These are phyloP conservation scores for Colletotrichum destructivum DNA, from an alignment of 2,329 filamentous ascomycete species.

Conservation along the genomic window DNA sequence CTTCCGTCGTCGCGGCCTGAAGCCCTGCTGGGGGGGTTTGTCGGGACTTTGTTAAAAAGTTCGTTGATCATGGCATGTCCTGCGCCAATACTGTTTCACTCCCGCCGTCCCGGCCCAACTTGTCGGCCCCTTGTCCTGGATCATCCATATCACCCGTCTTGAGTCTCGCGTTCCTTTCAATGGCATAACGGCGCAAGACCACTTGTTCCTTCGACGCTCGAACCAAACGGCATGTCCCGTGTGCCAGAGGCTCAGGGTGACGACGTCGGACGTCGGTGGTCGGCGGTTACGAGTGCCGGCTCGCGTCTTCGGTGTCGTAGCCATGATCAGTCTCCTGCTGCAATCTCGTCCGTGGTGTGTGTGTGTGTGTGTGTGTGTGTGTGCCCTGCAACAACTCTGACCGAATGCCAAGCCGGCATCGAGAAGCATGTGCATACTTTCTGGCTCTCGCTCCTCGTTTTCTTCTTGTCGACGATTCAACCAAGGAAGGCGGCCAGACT, in stretches of 20 bases:
- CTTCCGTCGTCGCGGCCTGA: conserved; percentile 1
- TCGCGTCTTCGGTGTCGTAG: conserved; percentile 27
- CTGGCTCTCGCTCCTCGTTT: no score
- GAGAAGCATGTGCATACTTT: neutral
- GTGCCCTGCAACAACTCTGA: neutral
- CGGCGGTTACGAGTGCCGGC: conserved; percentile 30
- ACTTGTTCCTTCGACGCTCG: conserved; percentile 21
- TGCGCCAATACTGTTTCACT: conserved; percentile 19
- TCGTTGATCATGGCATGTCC: neutral
- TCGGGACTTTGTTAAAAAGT: neutral
- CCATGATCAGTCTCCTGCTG: neutral
- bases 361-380: neutral
- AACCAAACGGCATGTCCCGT: conserved; percentile 32
- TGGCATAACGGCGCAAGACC: conserved; percentile 11
- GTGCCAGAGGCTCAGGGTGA: neutral
- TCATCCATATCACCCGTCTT: conserved; percentile 4
- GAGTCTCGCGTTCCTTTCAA: neutral
- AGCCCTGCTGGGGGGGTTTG: neutral
- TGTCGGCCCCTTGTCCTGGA: neutral
- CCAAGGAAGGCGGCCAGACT: neutral
- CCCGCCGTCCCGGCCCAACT: neutral
- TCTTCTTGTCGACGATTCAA: neutral
- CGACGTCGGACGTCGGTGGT: conserved; percentile 24
- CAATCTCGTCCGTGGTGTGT: neutral
- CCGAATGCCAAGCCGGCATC: conserved; percentile 18